Base-by-base conservation (phyloP, 2,329 filamentous ascomycete species). In the Hymenoscyphus infarciens region DNA sequence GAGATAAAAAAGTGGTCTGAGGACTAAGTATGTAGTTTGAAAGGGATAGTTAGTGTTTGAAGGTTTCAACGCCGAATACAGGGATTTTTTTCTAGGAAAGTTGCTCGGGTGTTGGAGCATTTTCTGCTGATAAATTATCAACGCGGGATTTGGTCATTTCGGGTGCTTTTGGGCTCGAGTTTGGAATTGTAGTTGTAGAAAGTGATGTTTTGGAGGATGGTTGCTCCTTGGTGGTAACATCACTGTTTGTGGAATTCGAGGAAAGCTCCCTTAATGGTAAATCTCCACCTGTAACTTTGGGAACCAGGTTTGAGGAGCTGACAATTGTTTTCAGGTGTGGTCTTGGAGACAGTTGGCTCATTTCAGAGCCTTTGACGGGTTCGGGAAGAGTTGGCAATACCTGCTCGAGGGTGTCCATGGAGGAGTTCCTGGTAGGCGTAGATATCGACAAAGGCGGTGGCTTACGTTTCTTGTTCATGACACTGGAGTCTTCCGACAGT, bases 361-460 rank as follows among this genome's bases (percentile, higher is more conserved):
- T 67, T 53, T 70, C 67, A 5, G 59, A 57, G 22, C 19, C 38
- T 29, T 60, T 58, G 6, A 61, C 56, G 42, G 54, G 39, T 38
- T 55, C 19, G 45, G 63, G 62, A 38, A 49, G 15, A 39, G 42
- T 57, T 13, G 66, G 62, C 16, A 65, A 66, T 22, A 71, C 67
- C 54, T 71, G 70, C 57, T 71, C 70, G 5, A 66, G 59, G n/a
- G 64, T 65, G 45, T 68, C 68, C 31, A 56, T 45, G 11, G 68
- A 69, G 13, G 38, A 58, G 61, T 16, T 53, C 61, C 63, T 45
- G 11, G 22, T 49, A 31, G 52, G 63, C 0, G 57, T 61, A 2
- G 67, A 63, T 35, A 70, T 61, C 1, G 66, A 67, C n/a, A 72
- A 69, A 25, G 68, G 71, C 13, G 64, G 57, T 53, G 70, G 71